Evolutionary conservation across 1,284 basidiomycete genomes (phyloP).

Genomic region (Leccinum pachyderme): DNA sequence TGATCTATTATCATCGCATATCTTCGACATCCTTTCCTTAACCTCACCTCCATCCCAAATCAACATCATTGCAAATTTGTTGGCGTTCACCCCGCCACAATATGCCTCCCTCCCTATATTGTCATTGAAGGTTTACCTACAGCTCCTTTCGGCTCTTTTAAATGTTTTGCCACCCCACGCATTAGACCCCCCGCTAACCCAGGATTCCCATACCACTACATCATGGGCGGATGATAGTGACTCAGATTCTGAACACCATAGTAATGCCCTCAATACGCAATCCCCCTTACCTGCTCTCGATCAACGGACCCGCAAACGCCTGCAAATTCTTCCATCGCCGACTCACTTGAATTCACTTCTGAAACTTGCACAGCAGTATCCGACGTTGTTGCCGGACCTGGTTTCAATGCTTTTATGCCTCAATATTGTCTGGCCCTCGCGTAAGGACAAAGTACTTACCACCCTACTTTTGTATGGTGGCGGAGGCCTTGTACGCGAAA

Average conservation of each 20-base stretch:
- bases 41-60: slow-evolving; percentile 37
- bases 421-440: slow-evolving; percentile 55
- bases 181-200: slow-evolving; percentile 44
- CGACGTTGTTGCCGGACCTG: slow-evolving; percentile 41
- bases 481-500: slow-evolving; percentile 66
- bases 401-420: slow-evolving; percentile 55
- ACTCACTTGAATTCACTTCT: slow-evolving; percentile 55
- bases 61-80: slow-evolving; percentile 65
- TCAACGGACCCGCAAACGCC: slow-evolving; percentile 51
- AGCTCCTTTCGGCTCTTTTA: slow-evolving; percentile 51
- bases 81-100: slow-evolving; percentile 57
- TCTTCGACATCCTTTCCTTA: slow-evolving; percentile 24
- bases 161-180: slow-evolving; percentile 50
- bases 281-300: slow-evolving; percentile 46
- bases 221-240: slow-evolving; percentile 35
- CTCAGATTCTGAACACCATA: slow-evolving; percentile 30
- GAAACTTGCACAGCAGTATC: slow-evolving; percentile 35
- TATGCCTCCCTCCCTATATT: slow-evolving; percentile 45
- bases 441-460: slow-evolving; percentile 52
- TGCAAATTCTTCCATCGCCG: slow-evolving; percentile 48
- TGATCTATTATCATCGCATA: slow-evolving; percentile 27
- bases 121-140: slow-evolving; percentile 54
- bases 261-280: slow-evolving; percentile 38
- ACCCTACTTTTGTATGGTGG: slow-evolving; percentile 49
- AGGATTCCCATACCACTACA: slow-evolving; percentile 20